Evolutionary conservation across 1,284 basidiomycete species (phyloP).

Genomic region (Sparassis latifolia): DNA sequence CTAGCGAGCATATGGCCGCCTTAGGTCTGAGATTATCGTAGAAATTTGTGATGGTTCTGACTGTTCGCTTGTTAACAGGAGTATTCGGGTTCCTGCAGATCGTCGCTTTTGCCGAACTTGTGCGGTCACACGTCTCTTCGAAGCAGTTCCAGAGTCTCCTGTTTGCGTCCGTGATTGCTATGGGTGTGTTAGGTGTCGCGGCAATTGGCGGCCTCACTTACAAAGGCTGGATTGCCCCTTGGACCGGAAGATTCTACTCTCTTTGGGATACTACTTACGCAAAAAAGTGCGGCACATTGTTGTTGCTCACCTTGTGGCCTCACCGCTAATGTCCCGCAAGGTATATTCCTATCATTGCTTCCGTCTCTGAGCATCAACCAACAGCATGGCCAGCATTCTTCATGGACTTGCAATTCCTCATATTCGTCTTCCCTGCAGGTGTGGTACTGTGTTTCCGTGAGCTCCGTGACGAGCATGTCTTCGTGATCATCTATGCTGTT

Average conservation of each 20-base stretch:
- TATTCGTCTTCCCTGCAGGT: slow-evolving; percentile 97
- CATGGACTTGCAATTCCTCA: slow-evolving; percentile 97
- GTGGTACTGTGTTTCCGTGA: slow-evolving; percentile 92
- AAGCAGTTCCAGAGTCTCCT: slow-evolving; percentile 90
- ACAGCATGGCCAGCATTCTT: slow-evolving; percentile 99
- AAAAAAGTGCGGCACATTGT: slow-evolving; percentile 59
- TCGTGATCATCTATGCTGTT: slow-evolving; percentile 97
- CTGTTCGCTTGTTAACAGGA: slow-evolving; percentile 34
- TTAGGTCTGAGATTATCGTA: slow-evolving; percentile 49
- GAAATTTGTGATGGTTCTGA: neutral
- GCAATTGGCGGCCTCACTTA: slow-evolving; percentile 81
- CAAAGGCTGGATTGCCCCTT: slow-evolving; percentile 95
- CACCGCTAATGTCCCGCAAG: slow-evolving; percentile 30
- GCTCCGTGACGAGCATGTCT: slow-evolving; percentile 94
- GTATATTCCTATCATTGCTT: slow-evolving; percentile 97
- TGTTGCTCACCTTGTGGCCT: slow-evolving; percentile 6
- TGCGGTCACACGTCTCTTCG: slow-evolving; percentile 85
- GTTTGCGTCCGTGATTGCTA: slow-evolving; percentile 60
- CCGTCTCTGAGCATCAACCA: slow-evolving; percentile 99
- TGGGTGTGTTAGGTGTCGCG: slow-evolving; percentile 68
- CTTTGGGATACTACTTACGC: slow-evolving; percentile 99
- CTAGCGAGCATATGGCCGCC: slow-evolving; percentile 98
- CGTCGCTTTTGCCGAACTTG: slow-evolving; percentile 88
- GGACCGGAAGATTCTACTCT: slow-evolving; percentile 99
- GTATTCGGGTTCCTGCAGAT: slow-evolving; percentile 98